Evolutionary conservation across 345 rosid genomes (phyloP).

Genomic region (Eucalyptus coolabah): DNA sequence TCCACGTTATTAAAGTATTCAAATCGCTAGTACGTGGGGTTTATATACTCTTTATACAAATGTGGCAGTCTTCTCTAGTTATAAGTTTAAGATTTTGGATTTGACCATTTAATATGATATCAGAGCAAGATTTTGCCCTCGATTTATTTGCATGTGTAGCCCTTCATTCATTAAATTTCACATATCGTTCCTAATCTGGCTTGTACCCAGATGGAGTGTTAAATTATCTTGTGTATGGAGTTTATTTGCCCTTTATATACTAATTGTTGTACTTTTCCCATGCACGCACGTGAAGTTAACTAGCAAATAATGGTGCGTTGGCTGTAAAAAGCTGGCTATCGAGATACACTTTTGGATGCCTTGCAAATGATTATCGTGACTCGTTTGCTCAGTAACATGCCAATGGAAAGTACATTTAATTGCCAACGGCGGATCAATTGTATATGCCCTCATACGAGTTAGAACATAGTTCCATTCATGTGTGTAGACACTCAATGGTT

Average conservation of each 20-base stretch:
- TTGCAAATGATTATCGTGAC: background rate
- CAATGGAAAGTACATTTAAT: background rate
- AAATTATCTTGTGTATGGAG: too few relatives aligned
- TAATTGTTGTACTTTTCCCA: background rate
- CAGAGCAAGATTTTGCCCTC: fast-evolving
- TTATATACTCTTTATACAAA: too few relatives aligned
- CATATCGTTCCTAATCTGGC: background rate
- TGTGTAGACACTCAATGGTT: background rate
- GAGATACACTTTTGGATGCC: background rate
- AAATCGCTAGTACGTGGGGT: background rate
- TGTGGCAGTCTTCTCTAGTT: background rate
- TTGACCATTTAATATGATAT: background rate
- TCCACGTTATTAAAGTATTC: background rate
- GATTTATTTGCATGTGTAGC: background rate
- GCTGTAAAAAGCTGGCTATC: background rate
- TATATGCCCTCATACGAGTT: background rate
- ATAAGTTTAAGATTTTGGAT: background rate
- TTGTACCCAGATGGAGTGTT: background rate
- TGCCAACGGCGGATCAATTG: background rate
- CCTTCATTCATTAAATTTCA: background rate
- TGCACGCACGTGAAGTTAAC: background rate
- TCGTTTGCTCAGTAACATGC: background rate
- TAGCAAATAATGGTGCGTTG: background rate
- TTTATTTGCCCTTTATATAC: too few relatives aligned
- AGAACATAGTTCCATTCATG: background rate